These are phyloP conservation scores for Simplicillium aogashimaense DNA, from an alignment of 2,329 filamentous ascomycete species.

Conservation along the genomic window DNA sequence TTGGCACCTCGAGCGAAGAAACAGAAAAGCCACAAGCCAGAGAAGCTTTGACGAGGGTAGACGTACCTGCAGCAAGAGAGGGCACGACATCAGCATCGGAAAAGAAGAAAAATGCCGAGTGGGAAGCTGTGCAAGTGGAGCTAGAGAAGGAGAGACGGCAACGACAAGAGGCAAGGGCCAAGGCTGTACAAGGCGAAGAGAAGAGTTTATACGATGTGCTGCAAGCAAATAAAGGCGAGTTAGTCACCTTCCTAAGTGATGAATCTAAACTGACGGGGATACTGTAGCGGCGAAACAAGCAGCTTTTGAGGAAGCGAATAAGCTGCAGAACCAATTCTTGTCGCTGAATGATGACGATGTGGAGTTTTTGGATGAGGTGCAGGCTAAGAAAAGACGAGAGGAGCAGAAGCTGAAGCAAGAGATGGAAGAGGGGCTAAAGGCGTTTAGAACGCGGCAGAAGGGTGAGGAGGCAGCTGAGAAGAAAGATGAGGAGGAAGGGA, in stretches of 20 bases:
- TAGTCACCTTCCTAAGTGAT: too few relatives aligned
- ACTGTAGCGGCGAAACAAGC: conserved; percentile 68
- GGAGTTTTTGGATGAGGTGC: conserved; percentile 58
- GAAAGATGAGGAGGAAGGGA: conserved; percentile 8
- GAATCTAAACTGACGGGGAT: too few relatives aligned
- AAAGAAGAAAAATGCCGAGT: conserved; percentile 32
- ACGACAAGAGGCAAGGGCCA: conserved; percentile 39
- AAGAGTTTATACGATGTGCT: conserved; percentile 64
- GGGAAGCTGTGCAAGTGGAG: conserved; percentile 55
- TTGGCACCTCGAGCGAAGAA: conserved; percentile 23
- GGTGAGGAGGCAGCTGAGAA: conserved; percentile 11
- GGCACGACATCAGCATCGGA: conserved; percentile 10
- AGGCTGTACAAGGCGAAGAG: conserved; percentile 33
- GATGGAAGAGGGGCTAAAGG: conserved; percentile 44
- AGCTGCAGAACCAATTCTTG: conserved; percentile 67
- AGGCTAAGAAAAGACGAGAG: conserved; percentile 36
- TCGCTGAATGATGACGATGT: conserved; percentile 71
- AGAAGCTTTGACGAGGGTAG: too few relatives aligned
- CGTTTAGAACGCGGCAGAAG: conserved; percentile 44
- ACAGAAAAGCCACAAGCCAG: neutral
- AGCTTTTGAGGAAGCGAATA: conserved; percentile 65
- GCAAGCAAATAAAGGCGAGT: conserved; percentile 69
- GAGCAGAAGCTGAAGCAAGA: conserved; percentile 45
- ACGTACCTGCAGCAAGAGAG: neutral
- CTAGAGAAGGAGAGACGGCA: conserved; percentile 50